A percentile compares a stretch with the other conserved stretches of the same genome.
These are phyloP conservation scores for Bruguiera hainesii DNA, from an alignment of 441 rosid species.

Conservation along the genomic window DNA sequence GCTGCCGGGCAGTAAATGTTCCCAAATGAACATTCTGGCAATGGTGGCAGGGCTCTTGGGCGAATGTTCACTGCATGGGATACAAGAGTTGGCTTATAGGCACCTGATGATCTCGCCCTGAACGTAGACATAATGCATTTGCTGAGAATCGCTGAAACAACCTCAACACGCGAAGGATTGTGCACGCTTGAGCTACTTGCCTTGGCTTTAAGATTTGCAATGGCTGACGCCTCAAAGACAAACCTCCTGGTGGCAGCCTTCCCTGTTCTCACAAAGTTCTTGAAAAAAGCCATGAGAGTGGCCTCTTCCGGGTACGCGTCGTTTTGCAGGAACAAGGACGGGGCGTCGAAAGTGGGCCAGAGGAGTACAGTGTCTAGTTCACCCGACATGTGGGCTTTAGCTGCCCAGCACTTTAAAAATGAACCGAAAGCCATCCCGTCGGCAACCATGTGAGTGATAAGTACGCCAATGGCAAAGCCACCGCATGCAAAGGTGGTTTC, in stretches of 20 bases:
- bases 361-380: too few species aligned
- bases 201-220: slow-evolving; percentile 19
- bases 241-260: slow-evolving; percentile 22
- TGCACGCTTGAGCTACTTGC: slow-evolving; percentile 8
- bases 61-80: slow-evolving; percentile 19
- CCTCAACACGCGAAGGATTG: slow-evolving; percentile 28
- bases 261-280: slow-evolving; percentile 12
- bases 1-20: slow-evolving; percentile 21
- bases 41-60: slow-evolving; percentile 10
- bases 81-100: slow-evolving; percentile 9
- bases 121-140: slow-evolving; percentile 11
- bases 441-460: slow-evolving; percentile 20
- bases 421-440: slow-evolving; percentile 18
- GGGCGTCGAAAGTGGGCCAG: slow-evolving; percentile 1
- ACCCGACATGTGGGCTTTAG: background rate
- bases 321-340: slow-evolving; percentile 12
- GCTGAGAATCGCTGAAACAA: slow-evolving; percentile 32
- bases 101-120: background rate
- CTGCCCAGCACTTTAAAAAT: slow-evolving; percentile 17
- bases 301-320: background rate
- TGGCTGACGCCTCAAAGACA: slow-evolving; percentile 18
- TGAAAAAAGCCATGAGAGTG: slow-evolving; percentile 15
- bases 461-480: slow-evolving; percentile 19
- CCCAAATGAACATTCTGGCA: slow-evolving; percentile 14
- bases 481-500: slow-evolving; percentile 23